phyloP scores from a whole-genome alignment of 257 asterid genomes.

The Verbena officinalis region DNA sequence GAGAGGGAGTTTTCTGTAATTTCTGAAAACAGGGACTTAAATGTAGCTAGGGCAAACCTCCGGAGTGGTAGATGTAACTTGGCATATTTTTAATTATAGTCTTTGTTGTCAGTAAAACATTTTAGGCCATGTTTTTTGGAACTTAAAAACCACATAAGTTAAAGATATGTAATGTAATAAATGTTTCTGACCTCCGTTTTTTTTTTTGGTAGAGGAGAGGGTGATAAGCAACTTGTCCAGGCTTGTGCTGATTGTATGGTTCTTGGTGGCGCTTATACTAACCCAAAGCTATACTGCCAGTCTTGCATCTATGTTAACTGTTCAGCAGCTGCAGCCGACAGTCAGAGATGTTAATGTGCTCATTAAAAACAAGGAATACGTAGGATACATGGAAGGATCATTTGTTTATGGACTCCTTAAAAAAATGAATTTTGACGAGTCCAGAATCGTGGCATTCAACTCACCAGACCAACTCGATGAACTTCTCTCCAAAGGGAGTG shows the following conservation, averaged over 20 bases:
- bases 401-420: conserved; percentile 33
- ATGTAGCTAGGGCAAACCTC: too few relatives aligned
- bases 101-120: neutral
- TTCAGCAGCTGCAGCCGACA: conserved; percentile 40
- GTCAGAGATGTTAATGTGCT: conserved; percentile 33
- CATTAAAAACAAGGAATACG: conserved; percentile 20
- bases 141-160: neutral
- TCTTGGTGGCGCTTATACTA: conserved; percentile 52
- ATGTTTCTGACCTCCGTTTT: neutral
- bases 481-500: conserved; percentile 38
- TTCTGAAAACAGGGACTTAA: too few relatives aligned
- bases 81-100: too few relatives aligned
- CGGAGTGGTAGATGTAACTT: too few relatives aligned
- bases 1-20: too few relatives aligned
- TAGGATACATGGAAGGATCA: conserved; percentile 41
- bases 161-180: too few relatives aligned
- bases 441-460: conserved; percentile 20
- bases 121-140: neutral
- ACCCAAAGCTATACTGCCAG: conserved; percentile 49
- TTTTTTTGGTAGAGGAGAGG: conserved; percentile 36
- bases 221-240: conserved; percentile 38
- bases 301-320: conserved; percentile 43
- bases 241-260: conserved; percentile 42
- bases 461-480: conserved; percentile 22
- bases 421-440: conserved; percentile 22